These are phyloP conservation scores for Blepharisma japonicum DNA, from an alignment of 73 alveolate species.

Conservation along the genomic window DNA sequence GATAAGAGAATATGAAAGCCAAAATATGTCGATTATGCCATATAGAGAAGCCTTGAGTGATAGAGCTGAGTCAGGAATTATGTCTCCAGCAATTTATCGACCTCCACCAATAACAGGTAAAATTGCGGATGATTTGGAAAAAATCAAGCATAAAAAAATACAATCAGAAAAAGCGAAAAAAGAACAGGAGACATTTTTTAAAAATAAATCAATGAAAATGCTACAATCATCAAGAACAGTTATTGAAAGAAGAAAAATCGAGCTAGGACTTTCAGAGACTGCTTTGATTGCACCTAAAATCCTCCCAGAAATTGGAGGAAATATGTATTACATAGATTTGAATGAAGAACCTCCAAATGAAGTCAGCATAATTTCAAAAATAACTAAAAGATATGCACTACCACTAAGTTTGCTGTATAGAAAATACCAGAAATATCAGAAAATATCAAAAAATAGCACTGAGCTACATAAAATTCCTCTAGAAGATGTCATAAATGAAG, in stretches of 20 bases:
- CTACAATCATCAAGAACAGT: neutral
- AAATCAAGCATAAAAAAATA: neutral
- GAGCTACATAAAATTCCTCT: conserved; percentile 29
- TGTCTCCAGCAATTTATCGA: neutral
- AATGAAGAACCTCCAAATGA: neutral
- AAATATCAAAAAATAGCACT: conserved; percentile 36
- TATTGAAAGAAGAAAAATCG: conserved; percentile 16
- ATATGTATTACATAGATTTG: conserved; percentile 26
- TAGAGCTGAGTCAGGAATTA: neutral
- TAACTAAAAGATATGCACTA: conserved; percentile 45
- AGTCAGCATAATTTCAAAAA: conserved; percentile 43
- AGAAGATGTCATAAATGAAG: conserved; percentile 36
- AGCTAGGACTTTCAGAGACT: neutral
- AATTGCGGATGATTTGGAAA: neutral
- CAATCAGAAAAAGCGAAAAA: conserved; percentile 23
- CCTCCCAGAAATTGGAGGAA: conserved; percentile 21
- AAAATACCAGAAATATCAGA: conserved; percentile 51
- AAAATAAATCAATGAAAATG: neutral
- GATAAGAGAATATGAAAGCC: neutral
- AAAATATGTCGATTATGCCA: neutral
- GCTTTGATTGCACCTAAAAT: neutral
- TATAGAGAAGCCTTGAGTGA: neutral
- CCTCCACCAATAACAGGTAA: conserved; percentile 14
- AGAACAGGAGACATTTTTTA: conserved; percentile 2
- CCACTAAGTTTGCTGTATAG: conserved; percentile 53